phyloP scores from a whole-genome alignment of 2,329 filamentous ascomycete species.

The Diaporthe ampelina region DNA sequence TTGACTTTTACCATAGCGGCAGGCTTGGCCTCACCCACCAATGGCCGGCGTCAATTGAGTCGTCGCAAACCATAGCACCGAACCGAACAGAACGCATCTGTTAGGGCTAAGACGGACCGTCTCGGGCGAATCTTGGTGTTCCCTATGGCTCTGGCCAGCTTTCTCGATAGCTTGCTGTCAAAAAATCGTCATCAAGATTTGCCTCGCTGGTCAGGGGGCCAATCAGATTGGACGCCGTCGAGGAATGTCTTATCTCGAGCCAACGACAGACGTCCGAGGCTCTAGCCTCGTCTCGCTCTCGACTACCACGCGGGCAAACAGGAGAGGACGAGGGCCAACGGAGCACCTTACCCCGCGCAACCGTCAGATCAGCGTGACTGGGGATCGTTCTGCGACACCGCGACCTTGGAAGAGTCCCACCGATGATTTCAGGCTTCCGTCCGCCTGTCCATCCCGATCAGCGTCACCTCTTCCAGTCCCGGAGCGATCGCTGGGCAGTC shows the following conservation, averaged over 20 bases:
- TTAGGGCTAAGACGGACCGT: background rate
- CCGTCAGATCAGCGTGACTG: constrained; percentile 8
- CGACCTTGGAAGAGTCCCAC: background rate
- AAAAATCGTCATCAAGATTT: constrained; percentile 38
- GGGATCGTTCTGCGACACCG: constrained; percentile 4
- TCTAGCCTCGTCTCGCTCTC: constrained; percentile 37
- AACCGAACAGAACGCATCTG: background rate
- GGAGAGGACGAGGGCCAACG: constrained; percentile 5
- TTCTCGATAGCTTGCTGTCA: constrained; percentile 34
- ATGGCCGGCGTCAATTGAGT: constrained; percentile 20
- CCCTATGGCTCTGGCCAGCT: background rate
- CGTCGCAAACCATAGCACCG: background rate
- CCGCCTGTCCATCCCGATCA: background rate
- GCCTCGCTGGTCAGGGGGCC: constrained; percentile 12
- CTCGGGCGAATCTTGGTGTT: constrained; percentile 21
- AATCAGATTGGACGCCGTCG: constrained; percentile 32
- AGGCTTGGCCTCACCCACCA: constrained; percentile 21
- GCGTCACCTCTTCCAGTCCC: background rate
- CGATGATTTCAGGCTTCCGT: constrained; percentile 8
- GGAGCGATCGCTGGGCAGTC: background rate
- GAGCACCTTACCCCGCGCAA: constrained; percentile 2
- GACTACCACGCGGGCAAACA: constrained; percentile 17
- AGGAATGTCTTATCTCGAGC: constrained; percentile 38
- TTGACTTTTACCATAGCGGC: constrained; percentile 31
- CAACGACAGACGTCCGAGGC: constrained; percentile 36